Evolutionary conservation across 345 rosid species (phyloP), one percentile per base, ranked within the genome.

Genomic region (Combretum micranthum): DNA sequence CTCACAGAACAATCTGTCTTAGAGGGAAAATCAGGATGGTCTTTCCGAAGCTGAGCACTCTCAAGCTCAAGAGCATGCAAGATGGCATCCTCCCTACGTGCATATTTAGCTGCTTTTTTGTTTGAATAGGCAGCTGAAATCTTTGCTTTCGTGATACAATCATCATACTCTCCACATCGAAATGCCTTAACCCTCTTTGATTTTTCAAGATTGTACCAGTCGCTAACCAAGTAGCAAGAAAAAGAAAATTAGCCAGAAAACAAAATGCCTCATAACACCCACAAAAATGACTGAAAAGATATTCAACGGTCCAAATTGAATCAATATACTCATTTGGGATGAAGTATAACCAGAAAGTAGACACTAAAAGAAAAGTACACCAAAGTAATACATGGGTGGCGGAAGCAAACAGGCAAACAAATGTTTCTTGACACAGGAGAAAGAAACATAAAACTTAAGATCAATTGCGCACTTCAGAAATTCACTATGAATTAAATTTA

Each of bases 191-290:
- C 97, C 59, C 80, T 75, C 81, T 90, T 90, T 10, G 97, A 90
- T 62, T 86, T 88, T 59, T 94, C 99, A 57, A 94, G 93, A 75
- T 82, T 73, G 76, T 94, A 90, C 97, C 97, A 94, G 59, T 90
- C 99, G 80, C 97, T 94, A 57, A 32, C 39, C 39, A 32, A 32
- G 39, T 11, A 74, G 42, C 59, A 63, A 49, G n/a, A 42, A 48
- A 37, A 44, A 12, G 42, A 47, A 17, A 47, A 44, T 53, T 20
- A 22, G 55, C 68, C 5, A 65, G 51, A 47, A 20, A 57, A 20
- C 44, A 66, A 42, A 53, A 15, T 50, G 25, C 47, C 32, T 52
- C 15, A 56, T 51, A 64, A 55, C 47, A 21, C 37, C n/a, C 26
- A 50, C 37, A 12, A 21, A 15, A 45, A 17, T 23, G 11, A 44